phyloP scores from a whole-genome alignment of 2,329 filamentous ascomycete species.

The Fusarium napiforme region DNA sequence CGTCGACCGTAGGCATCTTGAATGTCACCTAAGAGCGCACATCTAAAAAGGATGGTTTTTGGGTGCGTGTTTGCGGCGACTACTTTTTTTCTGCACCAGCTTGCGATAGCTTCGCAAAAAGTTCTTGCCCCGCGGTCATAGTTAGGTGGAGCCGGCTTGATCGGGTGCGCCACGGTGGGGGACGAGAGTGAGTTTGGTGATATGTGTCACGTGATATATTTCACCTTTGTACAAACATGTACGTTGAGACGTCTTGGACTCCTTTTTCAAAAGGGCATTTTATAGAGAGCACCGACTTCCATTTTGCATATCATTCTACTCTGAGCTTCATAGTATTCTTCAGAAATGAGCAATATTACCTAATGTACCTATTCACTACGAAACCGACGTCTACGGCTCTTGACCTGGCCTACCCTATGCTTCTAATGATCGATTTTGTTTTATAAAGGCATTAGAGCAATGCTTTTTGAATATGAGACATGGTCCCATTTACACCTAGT shows the following conservation, averaged over 20 bases:
- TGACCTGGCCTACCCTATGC: neutral
- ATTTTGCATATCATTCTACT: neutral
- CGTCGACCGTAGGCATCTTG: conserved; percentile 66
- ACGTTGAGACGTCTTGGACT: neutral
- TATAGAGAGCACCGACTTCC: neutral
- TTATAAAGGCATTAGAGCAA: too few relatives aligned
- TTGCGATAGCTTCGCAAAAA: conserved; percentile 48
- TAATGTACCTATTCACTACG: neutral
- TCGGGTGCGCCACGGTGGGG: conserved; percentile 43
- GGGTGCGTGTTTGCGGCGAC: conserved; percentile 19
- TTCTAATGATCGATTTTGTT: neutral
- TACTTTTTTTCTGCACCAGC: conserved; percentile 40
- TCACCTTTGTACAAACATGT: neutral
- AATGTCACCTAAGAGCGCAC: conserved; percentile 47
- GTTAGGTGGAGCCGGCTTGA: conserved; percentile 39
- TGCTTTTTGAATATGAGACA: neutral
- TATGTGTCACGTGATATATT: conserved; percentile 34
- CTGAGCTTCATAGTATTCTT: neutral
- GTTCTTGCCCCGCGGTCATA: conserved; percentile 46
- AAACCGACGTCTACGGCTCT: neutral
- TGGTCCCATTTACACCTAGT: neutral
- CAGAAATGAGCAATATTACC: neutral
- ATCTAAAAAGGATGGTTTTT: conserved; percentile 43
- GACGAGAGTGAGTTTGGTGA: conserved; percentile 40
- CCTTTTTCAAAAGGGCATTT: neutral